Conservation (phyloP, 257 asterid genomes). For the Plectranthus barbatus region DNA sequence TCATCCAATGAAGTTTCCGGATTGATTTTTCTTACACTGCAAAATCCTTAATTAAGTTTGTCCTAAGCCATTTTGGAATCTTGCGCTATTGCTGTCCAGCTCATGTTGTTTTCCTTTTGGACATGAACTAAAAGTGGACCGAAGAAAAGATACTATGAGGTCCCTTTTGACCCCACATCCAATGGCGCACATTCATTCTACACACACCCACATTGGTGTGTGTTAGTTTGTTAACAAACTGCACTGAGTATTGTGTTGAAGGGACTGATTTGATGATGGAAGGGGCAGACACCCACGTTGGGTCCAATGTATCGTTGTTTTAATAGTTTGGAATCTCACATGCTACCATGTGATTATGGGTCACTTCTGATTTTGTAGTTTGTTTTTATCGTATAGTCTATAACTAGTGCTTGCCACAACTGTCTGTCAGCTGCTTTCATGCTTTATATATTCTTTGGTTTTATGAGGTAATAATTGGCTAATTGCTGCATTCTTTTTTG, state of each 20-base stretch:
- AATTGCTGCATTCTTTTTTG: too few relatives aligned
- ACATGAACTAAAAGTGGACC: constrained; percentile 7
- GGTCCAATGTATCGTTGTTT: constrained; percentile 18
- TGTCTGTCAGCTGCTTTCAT: constrained; percentile 16
- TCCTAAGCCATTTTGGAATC: constrained; percentile 6
- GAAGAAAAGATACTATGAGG: constrained; percentile 8
- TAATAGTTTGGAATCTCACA: too few relatives aligned
- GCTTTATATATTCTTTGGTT: neutral
- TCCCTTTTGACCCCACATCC: too few relatives aligned
- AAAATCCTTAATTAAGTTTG: too few relatives aligned
- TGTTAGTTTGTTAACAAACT: too few relatives aligned
- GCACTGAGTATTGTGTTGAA: too few relatives aligned
- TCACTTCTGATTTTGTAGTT: too few relatives aligned
- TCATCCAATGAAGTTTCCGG: constrained; percentile 18
- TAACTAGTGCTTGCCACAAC: constrained; percentile 22
- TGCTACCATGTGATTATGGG: too few relatives aligned
- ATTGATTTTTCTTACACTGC: too few relatives aligned
- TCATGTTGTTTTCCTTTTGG: constrained; percentile 28
- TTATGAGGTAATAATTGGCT: too few relatives aligned
- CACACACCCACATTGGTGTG: constrained; percentile 12
- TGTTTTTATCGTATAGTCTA: too few relatives aligned
- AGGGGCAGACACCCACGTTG: neutral
- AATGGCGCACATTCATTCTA: neutral
- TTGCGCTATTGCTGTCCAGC: constrained; percentile 32
- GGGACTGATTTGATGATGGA: too few relatives aligned